A percentile compares a stretch with the other conserved stretches of the same genome.
Evolutionary conservation across 768 basidiomycete genomes (phyloP).

Genomic region (Coprinellus aureogranulatus): DNA sequence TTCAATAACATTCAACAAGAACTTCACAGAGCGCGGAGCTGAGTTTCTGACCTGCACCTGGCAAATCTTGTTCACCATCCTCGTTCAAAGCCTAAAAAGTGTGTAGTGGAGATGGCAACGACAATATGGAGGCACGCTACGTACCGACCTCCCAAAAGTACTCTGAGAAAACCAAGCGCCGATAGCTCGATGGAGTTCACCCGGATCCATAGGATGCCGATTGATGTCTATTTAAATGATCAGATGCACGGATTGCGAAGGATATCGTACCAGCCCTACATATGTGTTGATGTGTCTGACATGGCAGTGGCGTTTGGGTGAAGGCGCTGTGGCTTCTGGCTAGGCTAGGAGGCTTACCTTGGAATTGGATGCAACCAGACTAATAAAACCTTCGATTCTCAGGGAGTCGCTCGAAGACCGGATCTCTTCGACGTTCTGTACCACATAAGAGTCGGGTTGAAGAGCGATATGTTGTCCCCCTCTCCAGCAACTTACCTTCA

Average conservation of each 20-base stretch:
- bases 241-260: constrained; percentile 2
- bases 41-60: constrained; percentile 39
- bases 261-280: constrained; percentile 52
- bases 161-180: constrained; percentile 65
- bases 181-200: constrained; percentile 68
- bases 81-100: constrained; percentile 62
- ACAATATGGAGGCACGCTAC: constrained; percentile 16
- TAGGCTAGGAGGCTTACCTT: constrained; percentile 47
- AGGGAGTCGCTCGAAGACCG: constrained; percentile 46
- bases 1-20: constrained; percentile 23
- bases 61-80: constrained; percentile 46
- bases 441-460: background rate
- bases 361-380: constrained; percentile 69
- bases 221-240: constrained; percentile 65
- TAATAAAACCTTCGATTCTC: constrained; percentile 79
- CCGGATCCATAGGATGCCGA: constrained; percentile 59
- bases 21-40: background rate
- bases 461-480: no score
- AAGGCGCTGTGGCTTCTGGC: background rate
- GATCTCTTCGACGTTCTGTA: constrained; percentile 69
- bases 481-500: constrained; percentile 51
- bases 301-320: background rate
- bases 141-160: constrained; percentile 72
- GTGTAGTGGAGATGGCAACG: background rate
- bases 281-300: constrained; percentile 56